Base-by-base conservation (phyloP, 2,329 filamentous ascomycete species). In the Diaporthe aspalathi region DNA sequence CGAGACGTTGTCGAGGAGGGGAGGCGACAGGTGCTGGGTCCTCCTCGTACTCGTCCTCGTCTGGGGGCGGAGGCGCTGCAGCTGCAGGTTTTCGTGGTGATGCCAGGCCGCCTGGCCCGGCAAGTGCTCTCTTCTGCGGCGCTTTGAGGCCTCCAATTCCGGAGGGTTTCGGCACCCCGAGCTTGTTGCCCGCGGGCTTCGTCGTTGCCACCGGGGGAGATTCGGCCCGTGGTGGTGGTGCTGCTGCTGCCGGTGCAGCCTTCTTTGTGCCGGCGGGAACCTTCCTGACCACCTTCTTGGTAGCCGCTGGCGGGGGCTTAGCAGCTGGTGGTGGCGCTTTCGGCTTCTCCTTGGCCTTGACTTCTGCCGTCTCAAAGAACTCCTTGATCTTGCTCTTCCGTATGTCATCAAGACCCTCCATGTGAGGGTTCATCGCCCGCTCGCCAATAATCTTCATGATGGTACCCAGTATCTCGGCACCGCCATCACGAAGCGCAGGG, bases 361-460 rank as follows among this genome's bases (percentile, higher is more conserved):
- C 94, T 79, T 95, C 91, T 35, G 93, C 94, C 6, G 89, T 88
- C 68, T 95, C 93, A 75, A 90, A 93, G 80, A 90, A 98, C 80
- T 99, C 96, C 83, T 97, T 98, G 80, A 98, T 93, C 81, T 98
- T 99, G 73, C 87, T 93, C 84, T 97, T 98, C 73, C 95, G 90
- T 75, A 98, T 98, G 29, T 99, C 96, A 79, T 99, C 96, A 3
- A 99, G 86, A 3, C 94, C 94, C 74, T 98, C 95, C 20, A 99
- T 84, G 79, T 97, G 93, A 11, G 94, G 92, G 53, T 93, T 94
- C 96, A 99, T 99, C 67, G 93, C 93, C 70, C 96, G 90, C 81
- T 99, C 97, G 52, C 96, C 95, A 84, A 98, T 93, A 69, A 99
- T 98, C 84, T 98, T 99, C 96, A 98, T 98, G 63, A 99, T 82